These are phyloP conservation scores for Penicillium concentricum DNA, from an alignment of 2,329 filamentous ascomycete genomes.

Conservation along the genomic window DNA sequence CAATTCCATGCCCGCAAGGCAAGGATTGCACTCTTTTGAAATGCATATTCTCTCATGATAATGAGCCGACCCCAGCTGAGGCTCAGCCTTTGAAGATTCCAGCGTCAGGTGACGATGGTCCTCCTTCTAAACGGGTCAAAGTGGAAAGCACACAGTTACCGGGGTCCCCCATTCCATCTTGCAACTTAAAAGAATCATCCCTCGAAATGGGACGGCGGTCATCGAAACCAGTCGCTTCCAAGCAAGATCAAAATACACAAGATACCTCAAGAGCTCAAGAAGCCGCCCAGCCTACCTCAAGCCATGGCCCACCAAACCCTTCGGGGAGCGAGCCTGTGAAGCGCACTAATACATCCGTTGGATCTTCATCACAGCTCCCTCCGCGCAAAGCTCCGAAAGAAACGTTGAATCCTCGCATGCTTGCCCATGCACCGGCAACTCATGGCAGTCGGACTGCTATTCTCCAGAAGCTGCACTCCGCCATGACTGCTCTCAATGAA, in stretches of 20 bases:
- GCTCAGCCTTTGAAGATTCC: slow-evolving; percentile 13
- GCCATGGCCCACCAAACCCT: slow-evolving; percentile 1
- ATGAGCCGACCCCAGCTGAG: slow-evolving; percentile 17
- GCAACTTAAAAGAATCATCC: slow-evolving; percentile 1
- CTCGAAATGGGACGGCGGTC: not conserved
- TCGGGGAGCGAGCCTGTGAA: not conserved
- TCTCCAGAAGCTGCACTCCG: slow-evolving; percentile 45
- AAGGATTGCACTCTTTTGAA: slow-evolving; percentile 52
- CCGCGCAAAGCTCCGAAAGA: slow-evolving; percentile 40
- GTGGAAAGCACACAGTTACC: slow-evolving; percentile 8
- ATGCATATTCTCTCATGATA: slow-evolving; percentile 58
- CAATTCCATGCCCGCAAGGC: slow-evolving; percentile 53
- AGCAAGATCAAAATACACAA: slow-evolving; percentile 13
- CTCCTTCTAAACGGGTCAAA: slow-evolving; percentile 34
- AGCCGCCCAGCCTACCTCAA: slow-evolving; percentile 32
- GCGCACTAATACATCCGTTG: not conserved
- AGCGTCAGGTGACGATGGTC: slow-evolving; percentile 14
- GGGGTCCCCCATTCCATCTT: not conserved
- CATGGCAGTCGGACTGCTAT: slow-evolving; percentile 44
- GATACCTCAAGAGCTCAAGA: slow-evolving; percentile 16
- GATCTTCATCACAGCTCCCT: slow-evolving; percentile 13
- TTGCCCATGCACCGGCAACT: slow-evolving; percentile 44
- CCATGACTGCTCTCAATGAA: slow-evolving; percentile 44
- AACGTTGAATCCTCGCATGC: slow-evolving; percentile 46
- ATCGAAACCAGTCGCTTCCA: not conserved